Evolutionary conservation across 805 yeast genomes (phyloP).

Genomic region (Candida lessepsii): DNA sequence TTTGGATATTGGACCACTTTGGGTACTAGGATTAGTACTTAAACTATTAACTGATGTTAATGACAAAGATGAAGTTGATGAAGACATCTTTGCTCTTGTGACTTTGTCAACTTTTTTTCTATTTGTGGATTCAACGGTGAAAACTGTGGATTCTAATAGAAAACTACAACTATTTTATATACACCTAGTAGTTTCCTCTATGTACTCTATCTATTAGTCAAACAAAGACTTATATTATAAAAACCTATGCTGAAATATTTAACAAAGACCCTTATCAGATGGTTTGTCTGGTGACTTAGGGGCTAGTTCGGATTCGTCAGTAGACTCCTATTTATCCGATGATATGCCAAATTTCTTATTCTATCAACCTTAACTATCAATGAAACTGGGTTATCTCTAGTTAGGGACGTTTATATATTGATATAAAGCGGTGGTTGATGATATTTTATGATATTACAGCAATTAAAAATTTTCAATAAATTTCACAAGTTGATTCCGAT

Average conservation of each 20-base stretch:
- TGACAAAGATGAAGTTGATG: slow-evolving; percentile 5
- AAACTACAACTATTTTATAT: no score
- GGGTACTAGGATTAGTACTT: slow-evolving; percentile 3
- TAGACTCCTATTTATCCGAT: neutral
- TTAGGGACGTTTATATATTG: neutral
- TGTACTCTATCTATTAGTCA: no score
- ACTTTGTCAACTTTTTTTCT: neutral
- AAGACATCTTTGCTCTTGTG: neutral
- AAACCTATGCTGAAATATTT: no score
- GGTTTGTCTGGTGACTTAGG: neutral
- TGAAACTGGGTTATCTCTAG: no score
- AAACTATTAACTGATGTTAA: slow-evolving; percentile 2
- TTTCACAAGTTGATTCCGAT: slow-evolving; percentile 6
- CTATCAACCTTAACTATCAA: no score
- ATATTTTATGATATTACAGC: neutral
- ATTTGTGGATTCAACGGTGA: neutral
- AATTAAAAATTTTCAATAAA: slow-evolving; percentile 7
- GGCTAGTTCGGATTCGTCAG: neutral
- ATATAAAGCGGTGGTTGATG: neutral
- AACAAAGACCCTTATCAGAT: neutral
- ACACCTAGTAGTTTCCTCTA: no score
- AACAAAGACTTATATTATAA: no score
- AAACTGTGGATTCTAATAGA: no score
- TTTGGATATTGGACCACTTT: slow-evolving; percentile 1
- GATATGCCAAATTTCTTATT: neutral